A percentile compares a stretch with the other conserved stretches of the same genome.
Evolutionary conservation across 352 stramenopile species (phyloP).

Genomic region (Phytophthora melonis): DNA sequence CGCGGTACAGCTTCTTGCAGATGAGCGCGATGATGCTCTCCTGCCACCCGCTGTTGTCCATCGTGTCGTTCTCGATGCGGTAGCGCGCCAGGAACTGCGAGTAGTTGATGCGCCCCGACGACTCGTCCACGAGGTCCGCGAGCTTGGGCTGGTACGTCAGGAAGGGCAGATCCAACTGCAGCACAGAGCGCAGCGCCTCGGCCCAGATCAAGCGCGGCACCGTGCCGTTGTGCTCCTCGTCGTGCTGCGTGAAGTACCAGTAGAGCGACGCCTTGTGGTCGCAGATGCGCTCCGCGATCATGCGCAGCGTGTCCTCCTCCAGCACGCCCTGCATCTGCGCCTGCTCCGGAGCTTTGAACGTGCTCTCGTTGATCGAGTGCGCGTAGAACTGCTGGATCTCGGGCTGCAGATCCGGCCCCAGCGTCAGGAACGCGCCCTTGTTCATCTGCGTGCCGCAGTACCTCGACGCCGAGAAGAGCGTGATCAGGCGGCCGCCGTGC

Average conservation of each 20-base stretch:
- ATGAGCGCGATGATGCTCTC: constrained; percentile 92
- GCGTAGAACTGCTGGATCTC: constrained; percentile 96
- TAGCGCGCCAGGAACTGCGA: constrained; percentile 94
- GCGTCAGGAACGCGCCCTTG: constrained; percentile 93
- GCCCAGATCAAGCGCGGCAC: constrained; percentile 91
- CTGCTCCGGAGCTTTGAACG: constrained; percentile 73
- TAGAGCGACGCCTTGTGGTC: constrained; percentile 93
- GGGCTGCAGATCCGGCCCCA: constrained; percentile 91
- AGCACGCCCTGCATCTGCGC: constrained; percentile 82
- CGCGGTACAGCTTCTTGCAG: constrained; percentile 93
- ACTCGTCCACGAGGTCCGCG: constrained; percentile 84
- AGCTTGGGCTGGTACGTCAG: constrained; percentile 91
- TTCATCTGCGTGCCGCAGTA: constrained; percentile 95
- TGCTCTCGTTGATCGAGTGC: constrained; percentile 84
- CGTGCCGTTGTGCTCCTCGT: constrained; percentile 89
- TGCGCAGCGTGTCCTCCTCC: constrained; percentile 91
- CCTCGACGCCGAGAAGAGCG: constrained; percentile 92
- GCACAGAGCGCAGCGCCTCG: constrained; percentile 91
- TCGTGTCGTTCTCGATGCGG: constrained; percentile 90
- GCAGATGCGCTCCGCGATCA: constrained; percentile 95
- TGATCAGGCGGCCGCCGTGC: constrained; percentile 91
- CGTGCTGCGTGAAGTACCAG: constrained; percentile 95
- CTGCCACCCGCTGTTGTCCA: constrained; percentile 91
- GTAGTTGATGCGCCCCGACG: constrained; percentile 90
- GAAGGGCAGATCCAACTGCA: constrained; percentile 93